Base-by-base conservation (phyloP, 176 grass and related monocot species). In the Dactylis glomerata region DNA sequence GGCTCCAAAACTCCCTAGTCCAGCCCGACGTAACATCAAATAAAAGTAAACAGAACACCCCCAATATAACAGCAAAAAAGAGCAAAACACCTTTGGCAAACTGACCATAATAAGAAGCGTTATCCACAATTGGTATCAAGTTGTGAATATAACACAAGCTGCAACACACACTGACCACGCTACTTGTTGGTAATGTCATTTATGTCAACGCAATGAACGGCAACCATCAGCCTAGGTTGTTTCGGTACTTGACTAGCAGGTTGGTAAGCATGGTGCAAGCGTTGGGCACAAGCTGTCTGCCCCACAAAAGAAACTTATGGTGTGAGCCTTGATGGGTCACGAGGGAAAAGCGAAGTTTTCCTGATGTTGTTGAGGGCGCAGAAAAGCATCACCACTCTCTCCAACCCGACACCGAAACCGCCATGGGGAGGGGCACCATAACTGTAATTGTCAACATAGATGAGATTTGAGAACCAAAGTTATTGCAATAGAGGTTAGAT, bases 341-440 rank as follows among this genome's bases (percentile, higher is more conserved):
- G 91, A 37, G 91, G 94, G 85, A 94, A 97, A 19, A 97, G 82
- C 0, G 94, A 93, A 15, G 91, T 88, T 46, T 97, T 93, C 54
- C 94, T 88, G 56, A 97, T 93, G 78, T 97, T 93, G 87, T 93
- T 91, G 2, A 97, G 87, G 68, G 85, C 91, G 4, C 89, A 97
- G 81, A 94, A 97, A 13, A 97, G 74, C 94, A 97, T 97, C 20
- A 93, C 89, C 0, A 91, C 86, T 59, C 91, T 73, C 58, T 92
- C 88, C 83, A 95, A 63, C 22, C 90, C 90, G 0, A 90, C 87
- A 0, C 90, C 90, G 10, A 95, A 95, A 33, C 93, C 90, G 12
- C 93, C 93, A 5, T 95, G 87, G 2, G 88, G 90, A 68, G 87
- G 86, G 14, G 90, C 80, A 2, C 93, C 93, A 44, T 89, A 92